A percentile compares a stretch with the other conserved stretches of the same genome.
These are phyloP conservation scores for Arthrobotrys iridis DNA, from an alignment of 2,329 filamentous ascomycete species.

Conservation along the genomic window DNA sequence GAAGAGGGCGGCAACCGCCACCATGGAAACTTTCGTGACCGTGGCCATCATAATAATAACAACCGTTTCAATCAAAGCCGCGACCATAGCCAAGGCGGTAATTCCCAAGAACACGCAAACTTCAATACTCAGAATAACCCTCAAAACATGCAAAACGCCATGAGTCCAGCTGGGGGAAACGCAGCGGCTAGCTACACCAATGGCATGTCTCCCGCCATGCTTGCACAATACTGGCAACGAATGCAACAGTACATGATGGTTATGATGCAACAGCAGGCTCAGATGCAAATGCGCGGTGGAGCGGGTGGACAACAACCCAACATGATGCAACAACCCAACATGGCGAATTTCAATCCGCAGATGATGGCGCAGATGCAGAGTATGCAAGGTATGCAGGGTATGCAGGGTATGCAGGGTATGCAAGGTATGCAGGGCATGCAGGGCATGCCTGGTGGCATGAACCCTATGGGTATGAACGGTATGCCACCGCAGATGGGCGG, in stretches of 20 bases:
- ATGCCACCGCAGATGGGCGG: slow-evolving; percentile 58
- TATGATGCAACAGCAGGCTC: slow-evolving; percentile 84
- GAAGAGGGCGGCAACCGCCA: slow-evolving; percentile 69
- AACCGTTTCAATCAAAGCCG: slow-evolving; percentile 13
- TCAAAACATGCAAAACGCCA: slow-evolving; percentile 57
- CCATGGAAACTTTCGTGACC: slow-evolving; percentile 61
- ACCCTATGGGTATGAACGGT: slow-evolving; percentile 63
- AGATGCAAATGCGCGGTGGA: slow-evolving; percentile 72
- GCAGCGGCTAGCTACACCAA: slow-evolving; percentile 61
- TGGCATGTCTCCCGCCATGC: slow-evolving; percentile 92
- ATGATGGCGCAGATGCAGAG: slow-evolving; percentile 68
- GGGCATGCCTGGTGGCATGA: slow-evolving; percentile 59
- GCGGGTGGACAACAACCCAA: slow-evolving; percentile 66
- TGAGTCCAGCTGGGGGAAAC: slow-evolving; percentile 55
- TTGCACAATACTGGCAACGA: slow-evolving; percentile 97
- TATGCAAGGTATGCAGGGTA: slow-evolving; percentile 77
- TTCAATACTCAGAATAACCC: slow-evolving; percentile 56
- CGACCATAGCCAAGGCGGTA: slow-evolving; percentile 49
- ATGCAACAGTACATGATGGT: slow-evolving; percentile 94
- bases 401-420: slow-evolving; percentile 69
- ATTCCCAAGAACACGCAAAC: slow-evolving; percentile 60
- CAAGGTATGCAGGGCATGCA: slow-evolving; percentile 69
- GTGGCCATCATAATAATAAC: slow-evolving; percentile 60
- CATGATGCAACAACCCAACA: slow-evolving; percentile 65
- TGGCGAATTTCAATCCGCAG: slow-evolving; percentile 50